A percentile compares a stretch with the other conserved stretches of the same genome.
phyloP scores from a whole-genome alignment of 208 protist species.

The Spongospora subterranea region DNA sequence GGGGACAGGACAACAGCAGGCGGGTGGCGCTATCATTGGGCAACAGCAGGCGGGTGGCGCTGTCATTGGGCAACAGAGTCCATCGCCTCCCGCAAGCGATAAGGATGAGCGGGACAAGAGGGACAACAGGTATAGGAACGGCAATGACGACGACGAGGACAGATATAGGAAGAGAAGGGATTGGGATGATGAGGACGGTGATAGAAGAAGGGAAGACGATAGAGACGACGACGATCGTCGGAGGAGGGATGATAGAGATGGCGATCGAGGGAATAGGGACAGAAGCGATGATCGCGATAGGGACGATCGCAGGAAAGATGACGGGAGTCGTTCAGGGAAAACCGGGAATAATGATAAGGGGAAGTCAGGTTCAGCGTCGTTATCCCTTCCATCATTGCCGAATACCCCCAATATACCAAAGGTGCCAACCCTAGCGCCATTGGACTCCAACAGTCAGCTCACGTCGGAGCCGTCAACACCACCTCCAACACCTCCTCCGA shows the following conservation, averaged over 20 bases:
- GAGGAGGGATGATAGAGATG: neutral
- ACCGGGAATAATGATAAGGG: no score
- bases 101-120: neutral
- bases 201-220: neutral
- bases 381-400: no score
- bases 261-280: neutral
- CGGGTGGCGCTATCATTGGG: neutral
- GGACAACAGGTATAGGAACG: neutral
- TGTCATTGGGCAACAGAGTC: neutral
- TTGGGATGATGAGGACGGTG: neutral
- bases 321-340: no score
- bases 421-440: no score
- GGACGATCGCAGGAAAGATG: neutral
- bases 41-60: neutral
- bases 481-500: no score
- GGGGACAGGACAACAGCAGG: neutral
- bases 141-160: no score
- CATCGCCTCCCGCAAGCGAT: neutral
- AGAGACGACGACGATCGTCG: neutral
- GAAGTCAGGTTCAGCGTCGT: no score
- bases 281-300: neutral
- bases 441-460: no score
- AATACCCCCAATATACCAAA: no score
- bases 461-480: no score
- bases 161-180: neutral